Evolutionary conservation across 208 protist genomes (phyloP).

Genomic region (Trypanosoma melophagium): DNA sequence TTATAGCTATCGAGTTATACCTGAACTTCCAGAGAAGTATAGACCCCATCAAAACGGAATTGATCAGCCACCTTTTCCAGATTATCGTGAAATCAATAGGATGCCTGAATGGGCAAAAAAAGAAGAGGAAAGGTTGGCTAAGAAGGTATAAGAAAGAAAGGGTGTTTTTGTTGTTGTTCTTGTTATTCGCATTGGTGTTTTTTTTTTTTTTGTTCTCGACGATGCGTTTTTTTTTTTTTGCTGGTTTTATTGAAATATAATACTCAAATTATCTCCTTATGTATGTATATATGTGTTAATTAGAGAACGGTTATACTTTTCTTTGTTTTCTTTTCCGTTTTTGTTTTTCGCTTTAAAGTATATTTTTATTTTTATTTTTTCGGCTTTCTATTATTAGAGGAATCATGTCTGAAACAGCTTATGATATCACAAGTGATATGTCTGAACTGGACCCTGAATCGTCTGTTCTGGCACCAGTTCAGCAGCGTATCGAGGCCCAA

Average conservation of each 20-base stretch:
- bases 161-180: not conserved
- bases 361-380: constrained; percentile 28
- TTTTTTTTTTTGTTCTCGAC: constrained; percentile 35
- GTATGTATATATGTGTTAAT: too few relatives aligned
- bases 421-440: constrained; percentile 77
- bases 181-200: constrained; percentile 10
- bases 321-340: constrained; percentile 5
- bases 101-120: constrained; percentile 87
- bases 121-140: constrained; percentile 75
- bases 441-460: constrained; percentile 91
- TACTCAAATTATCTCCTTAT: too few relatives aligned
- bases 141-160: not conserved
- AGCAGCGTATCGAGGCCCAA: constrained; percentile 89
- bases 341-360: constrained; percentile 19
- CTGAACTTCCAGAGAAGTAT: constrained; percentile 91
- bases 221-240: not conserved
- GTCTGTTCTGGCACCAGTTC: constrained; percentile 77
- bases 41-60: constrained; percentile 89
- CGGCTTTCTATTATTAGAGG: not conserved
- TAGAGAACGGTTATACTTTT: not conserved
- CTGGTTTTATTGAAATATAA: not conserved
- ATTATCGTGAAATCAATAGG: constrained; percentile 88
- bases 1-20: constrained; percentile 86
- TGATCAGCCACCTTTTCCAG: constrained; percentile 82
- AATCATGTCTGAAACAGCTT: constrained; percentile 37